Base-by-base conservation (phyloP, 1,284 basidiomycete genomes). In the Sanghuangporus baumii region DNA sequence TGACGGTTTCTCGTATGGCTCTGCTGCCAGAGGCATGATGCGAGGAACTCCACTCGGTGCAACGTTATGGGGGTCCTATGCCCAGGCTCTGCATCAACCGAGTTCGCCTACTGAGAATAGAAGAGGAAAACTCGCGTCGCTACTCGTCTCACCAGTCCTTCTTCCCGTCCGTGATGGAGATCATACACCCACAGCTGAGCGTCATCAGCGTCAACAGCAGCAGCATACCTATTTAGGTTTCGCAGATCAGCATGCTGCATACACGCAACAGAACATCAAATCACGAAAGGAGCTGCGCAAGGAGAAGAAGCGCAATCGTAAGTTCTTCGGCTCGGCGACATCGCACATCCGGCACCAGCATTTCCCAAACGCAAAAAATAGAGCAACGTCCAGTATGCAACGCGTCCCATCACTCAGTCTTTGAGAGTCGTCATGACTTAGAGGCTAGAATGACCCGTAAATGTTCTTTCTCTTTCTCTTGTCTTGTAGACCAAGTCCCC, bases 341-440 rank as follows among this genome's bases (percentile, higher is more conserved):
- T 71, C 67, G 43, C 74, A 75, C 61, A 73, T 75, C 60, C 75
- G 79, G 31, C 83, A 84, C 65, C 77, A 81, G n/a, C 85, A 87
- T 68, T 85, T 87, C 70, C 86, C 88, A 18, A 91, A 91, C 69
- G 74, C 76, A 69, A 91, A 88, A 75, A 77, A 77, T 59, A 81
- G 88, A 48, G 78, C 83, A 65, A 78, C 81, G 48, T 78, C 79
- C 63, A 81, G 85, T 57, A 73, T 79, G 70, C 88, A 91, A 72
- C 82, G 88, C 65, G 66, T 70, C 41, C 68, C 69, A 41, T 65
- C 68, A 20, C 62, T 70, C 47, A 70, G 56, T 51, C 63, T 69
- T 46, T 70, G 63, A 67, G 47, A n/a, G 38, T 23, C 14, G 36
- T 31, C 26, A 31, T 31, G 26, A 18, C 16, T 34, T 41, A 41